Evolutionary conservation across 352 stramenopile species (phyloP), one percentile per base, ranked within the genome.

Genomic region (Phytophthora cryptogea): DNA sequence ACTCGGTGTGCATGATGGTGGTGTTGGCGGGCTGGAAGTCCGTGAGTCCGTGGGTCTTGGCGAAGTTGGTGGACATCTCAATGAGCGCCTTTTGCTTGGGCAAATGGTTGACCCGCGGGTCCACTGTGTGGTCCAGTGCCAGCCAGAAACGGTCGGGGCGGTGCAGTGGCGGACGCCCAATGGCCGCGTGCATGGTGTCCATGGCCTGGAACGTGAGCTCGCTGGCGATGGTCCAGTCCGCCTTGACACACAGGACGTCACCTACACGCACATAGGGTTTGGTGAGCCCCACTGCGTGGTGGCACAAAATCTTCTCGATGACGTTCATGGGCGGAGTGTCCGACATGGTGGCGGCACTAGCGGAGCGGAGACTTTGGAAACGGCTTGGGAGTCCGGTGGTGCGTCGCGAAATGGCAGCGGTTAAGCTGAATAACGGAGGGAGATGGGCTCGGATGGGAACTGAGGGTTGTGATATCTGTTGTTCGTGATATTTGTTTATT

Each of bases 1-100:
- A 93, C 59, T 92, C 81, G 0, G 84, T 93, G 74, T 93, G 84
- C 78, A 93, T 89, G 75, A 93, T 93, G 66, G 84, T 93, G 4
- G 82, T 91, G 68, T 93, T 93, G 56, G 84, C 76, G 0, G 74
- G 82, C 71, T 83, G 87, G 58, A 92, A 93, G 70, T 93, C 79
- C 7, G 81, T 89, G 27, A 93, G 68, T 0, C 66, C 65, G 55
- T 90, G 80, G 41, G 86, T 80, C 28, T 77, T 59, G n/a, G 84
- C 84, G 54, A 93, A 93, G 36, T 89, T 74, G 23, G 80, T 88
- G 48, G 81, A 89, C 59, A 88, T 72, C 37, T 93, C 78, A 61
- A 93, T 93, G 46, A 93, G 76, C 52, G 80, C 79, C 54, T 90
- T 70, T 56, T 91, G 84, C 69, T 89, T 90, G 49, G 84, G 80